phyloP scores from a whole-genome alignment of 108 stramenopile species.

The Schizochytrium sp. region DNA sequence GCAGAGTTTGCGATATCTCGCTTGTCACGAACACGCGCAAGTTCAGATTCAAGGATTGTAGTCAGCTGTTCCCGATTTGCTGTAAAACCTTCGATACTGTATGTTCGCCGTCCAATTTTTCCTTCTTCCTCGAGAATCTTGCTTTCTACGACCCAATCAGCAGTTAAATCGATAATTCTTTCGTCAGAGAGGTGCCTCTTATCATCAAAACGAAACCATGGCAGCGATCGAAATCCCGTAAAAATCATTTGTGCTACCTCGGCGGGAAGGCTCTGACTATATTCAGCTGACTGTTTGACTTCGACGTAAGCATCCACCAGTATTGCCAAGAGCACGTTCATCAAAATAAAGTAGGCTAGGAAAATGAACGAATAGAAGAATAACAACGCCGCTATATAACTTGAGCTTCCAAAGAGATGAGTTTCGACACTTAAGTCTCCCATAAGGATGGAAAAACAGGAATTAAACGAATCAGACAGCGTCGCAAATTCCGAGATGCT shows the following conservation, averaged over 20 bases:
- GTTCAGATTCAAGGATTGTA: not conserved
- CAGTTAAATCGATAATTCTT: not conserved
- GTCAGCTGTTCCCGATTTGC: not conserved
- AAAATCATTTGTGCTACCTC: not conserved
- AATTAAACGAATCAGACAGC: slow-evolving; percentile 2
- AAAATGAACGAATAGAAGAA: slow-evolving; percentile 62
- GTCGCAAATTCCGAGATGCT: slow-evolving; percentile 18
- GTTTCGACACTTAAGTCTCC: slow-evolving; percentile 41
- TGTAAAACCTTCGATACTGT: not conserved
- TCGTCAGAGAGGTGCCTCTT: slow-evolving; percentile 10
- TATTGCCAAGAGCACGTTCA: slow-evolving; percentile 61
- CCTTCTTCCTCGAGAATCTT: not conserved
- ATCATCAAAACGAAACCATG: not conserved
- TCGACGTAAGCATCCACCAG: slow-evolving; percentile 60
- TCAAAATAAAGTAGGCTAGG: slow-evolving; percentile 54
- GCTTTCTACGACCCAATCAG: not conserved
- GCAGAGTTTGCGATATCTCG: not conserved
- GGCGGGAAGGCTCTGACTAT: slow-evolving; percentile 24
- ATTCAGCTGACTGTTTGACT: slow-evolving; percentile 5
- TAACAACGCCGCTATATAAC: not conserved
- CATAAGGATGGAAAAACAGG: slow-evolving; percentile 61
- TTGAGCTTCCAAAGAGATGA: slow-evolving; percentile 14
- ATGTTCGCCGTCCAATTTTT: slow-evolving; percentile 9
- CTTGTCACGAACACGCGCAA: not conserved
- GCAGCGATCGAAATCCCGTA: not conserved